Evolutionary conservation across 441 rosid species (phyloP).

Genomic region (Populus hybrid): DNA sequence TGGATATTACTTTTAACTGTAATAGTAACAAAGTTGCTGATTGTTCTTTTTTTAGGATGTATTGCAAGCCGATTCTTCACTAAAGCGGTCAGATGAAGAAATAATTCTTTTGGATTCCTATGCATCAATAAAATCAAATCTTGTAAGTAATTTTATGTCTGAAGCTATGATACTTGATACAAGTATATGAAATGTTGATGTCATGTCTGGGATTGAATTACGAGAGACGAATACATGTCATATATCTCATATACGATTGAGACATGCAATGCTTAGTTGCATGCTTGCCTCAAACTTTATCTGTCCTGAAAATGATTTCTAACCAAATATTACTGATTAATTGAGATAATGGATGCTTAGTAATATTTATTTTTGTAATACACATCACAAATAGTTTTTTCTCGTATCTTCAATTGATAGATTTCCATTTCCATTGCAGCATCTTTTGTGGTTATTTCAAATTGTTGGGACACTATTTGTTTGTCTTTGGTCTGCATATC

Average conservation of each 20-base stretch:
- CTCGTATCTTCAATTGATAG: neutral
- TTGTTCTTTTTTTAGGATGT: constrained; percentile 50
- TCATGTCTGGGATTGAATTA: neutral
- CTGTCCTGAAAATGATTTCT: neutral
- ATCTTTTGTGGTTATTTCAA: neutral
- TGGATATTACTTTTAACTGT: constrained; percentile 4
- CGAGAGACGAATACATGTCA: neutral
- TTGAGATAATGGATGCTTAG: neutral
- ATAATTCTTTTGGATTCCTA: constrained; percentile 60
- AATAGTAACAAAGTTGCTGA: constrained; percentile 11
- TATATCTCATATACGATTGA: no score
- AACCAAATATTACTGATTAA: neutral
- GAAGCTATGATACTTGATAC: neutral
- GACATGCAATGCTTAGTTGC: neutral
- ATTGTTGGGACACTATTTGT: neutral
- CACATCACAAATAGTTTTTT: neutral
- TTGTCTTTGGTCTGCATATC: neutral
- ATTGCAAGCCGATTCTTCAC: constrained; percentile 56
- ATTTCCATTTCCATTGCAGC: neutral
- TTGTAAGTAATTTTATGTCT: constrained; percentile 46
- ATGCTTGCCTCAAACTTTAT: neutral
- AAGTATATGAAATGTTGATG: neutral
- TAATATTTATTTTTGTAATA: neutral
- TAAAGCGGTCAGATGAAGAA: constrained; percentile 73
- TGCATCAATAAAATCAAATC: constrained; percentile 70